Conservation (phyloP, 495 filamentous ascomycete genomes). For the Talaromyces wortmannii region DNA sequence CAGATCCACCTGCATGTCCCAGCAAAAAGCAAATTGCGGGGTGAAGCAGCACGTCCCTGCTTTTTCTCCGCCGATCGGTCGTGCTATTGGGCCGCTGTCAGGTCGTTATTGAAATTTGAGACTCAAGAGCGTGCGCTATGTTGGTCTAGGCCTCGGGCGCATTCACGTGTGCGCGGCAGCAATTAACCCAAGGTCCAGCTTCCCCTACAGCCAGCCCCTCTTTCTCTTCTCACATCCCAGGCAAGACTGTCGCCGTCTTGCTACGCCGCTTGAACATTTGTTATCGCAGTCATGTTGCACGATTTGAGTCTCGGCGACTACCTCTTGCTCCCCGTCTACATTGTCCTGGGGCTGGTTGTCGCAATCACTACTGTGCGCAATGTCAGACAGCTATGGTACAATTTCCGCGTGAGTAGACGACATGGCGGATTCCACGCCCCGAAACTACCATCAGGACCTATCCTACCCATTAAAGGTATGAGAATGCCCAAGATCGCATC, state of each 20-base stretch:
- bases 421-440: slow-evolving; percentile 2
- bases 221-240: too few relatives aligned
- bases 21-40: background rate
- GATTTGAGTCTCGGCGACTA: background rate
- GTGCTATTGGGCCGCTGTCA: background rate
- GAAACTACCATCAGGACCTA: background rate
- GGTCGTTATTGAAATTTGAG: too few relatives aligned
- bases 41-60: background rate
- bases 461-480: background rate
- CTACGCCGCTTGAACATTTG: too few relatives aligned
- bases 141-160: too few relatives aligned
- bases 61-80: background rate
- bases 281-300: background rate
- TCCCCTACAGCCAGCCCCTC: too few relatives aligned
- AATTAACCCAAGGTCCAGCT: too few relatives aligned
- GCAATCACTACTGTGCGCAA: background rate
- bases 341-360: background rate
- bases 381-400: background rate
- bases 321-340: background rate
- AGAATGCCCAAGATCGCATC: too few relatives aligned
- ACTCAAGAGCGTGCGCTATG: too few relatives aligned
- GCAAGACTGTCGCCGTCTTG: too few relatives aligned
- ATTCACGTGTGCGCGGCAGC: too few relatives aligned
- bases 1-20: background rate
- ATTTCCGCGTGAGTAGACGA: background rate